Evolutionary conservation across 2,329 filamentous ascomycete genomes (phyloP), one percentile per base, ranked within the genome.

Genomic region (Nigrograna mackinnonii): DNA sequence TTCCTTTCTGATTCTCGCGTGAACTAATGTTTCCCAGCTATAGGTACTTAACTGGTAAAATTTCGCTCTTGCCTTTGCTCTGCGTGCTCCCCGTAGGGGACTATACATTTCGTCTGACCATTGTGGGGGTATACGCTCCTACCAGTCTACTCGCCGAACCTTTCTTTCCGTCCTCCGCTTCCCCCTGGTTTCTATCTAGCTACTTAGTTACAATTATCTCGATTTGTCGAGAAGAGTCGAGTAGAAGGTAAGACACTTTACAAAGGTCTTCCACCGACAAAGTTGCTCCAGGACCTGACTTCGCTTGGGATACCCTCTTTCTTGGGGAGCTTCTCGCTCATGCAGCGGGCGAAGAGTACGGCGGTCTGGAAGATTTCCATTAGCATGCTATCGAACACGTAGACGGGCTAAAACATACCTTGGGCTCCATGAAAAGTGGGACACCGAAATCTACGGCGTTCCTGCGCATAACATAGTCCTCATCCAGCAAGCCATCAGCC

Each of bases 401-500:
- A 37, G 2, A 34, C 13, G 31, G 33, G 46, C 43, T 22, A 49
- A 9, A 54, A 70, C 83, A 76, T 78, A 95, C 91, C 86, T 94
- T 92, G 41, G 91, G 90, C 77, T 97, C 92, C 91, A 96, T 96
- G 72, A 99, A 97, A 43, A 99, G 79, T 36, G 94, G 94, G 22
- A 97, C 91, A 58, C 92, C 92, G 70, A 99, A 99, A 75, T 99
- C 94, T 43, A 99, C 94, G 20, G 94, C 94, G 66, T 99, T 99
- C 68, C 94, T 84, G 63, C 94, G 84, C 92, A 97, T 97, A 43
- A 99, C 91, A 63, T 99, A 99, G 77, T 99, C 91, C 64, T 95
- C 89, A 66, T 99, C 94, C 48, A 88, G 76, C 47, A 89, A 78
- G 26, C 87, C 92, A 79, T 89, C 91, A 47, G 85, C 94, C 64